A percentile compares a stretch with the other conserved stretches of the same genome.
Conservation (phyloP, 2,329 filamentous ascomycete species). For the Epichloe scottii region DNA sequence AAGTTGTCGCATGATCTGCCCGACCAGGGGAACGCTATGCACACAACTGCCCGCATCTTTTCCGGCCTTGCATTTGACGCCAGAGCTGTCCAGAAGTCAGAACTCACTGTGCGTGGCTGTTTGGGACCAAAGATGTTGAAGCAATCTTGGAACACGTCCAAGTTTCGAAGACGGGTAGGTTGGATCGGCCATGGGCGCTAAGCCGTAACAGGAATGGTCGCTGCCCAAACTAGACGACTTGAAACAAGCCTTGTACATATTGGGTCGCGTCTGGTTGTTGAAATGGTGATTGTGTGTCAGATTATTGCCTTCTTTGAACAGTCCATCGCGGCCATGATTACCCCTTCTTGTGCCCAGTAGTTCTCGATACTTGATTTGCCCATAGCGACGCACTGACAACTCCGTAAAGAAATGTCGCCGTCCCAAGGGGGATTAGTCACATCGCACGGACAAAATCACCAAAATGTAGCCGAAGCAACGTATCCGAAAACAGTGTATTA, state of each 20-base stretch:
- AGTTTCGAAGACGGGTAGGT: conserved; percentile 27
- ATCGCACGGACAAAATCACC: too few relatives aligned
- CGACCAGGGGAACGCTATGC: not conserved
- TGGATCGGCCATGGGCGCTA: not conserved
- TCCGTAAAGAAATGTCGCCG: not conserved
- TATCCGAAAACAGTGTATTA: too few relatives aligned
- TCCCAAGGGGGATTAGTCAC: too few relatives aligned
- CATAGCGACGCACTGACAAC: not conserved
- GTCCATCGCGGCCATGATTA: too few relatives aligned
- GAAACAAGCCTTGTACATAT: not conserved
- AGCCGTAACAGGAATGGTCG: not conserved
- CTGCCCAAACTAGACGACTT: not conserved
- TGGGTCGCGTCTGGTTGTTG: not conserved
- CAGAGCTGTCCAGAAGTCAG: too few relatives aligned
- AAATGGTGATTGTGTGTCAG: not conserved
- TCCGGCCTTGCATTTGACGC: too few relatives aligned
- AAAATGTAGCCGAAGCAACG: not conserved
- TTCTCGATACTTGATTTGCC: too few relatives aligned
- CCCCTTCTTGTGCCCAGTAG: too few relatives aligned
- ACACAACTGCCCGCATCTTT: not conserved
- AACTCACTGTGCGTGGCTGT: conserved; percentile 2
- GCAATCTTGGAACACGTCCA: conserved; percentile 33
- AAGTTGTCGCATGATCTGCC: conserved; percentile 1
- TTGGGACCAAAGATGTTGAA: conserved; percentile 22
- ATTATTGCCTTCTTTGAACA: not conserved